These are phyloP conservation scores for Chalciporus piperatus DNA, from an alignment of 768 basidiomycete species.

Conservation along the genomic window DNA sequence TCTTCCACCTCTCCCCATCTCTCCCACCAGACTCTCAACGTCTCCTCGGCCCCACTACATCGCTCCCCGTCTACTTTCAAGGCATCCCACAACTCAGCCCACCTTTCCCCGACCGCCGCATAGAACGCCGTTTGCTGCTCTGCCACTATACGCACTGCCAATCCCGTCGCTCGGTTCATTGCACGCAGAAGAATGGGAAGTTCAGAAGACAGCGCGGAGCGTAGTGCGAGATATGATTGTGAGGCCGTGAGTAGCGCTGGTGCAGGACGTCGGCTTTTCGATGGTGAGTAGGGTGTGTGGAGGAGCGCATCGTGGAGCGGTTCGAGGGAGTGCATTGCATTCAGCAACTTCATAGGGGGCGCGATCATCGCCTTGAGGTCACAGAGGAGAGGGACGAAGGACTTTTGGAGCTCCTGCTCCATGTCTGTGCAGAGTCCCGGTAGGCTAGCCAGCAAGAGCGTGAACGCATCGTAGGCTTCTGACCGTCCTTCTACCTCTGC, in stretches of 20 bases:
- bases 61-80: constrained; percentile 67
- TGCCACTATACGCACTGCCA: constrained; percentile 50
- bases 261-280: constrained; percentile 58
- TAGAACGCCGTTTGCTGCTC: constrained; percentile 61
- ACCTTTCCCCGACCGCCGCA: constrained; percentile 55
- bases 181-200: constrained; percentile 61
- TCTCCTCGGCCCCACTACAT: constrained; percentile 67
- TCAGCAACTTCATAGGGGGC: constrained; percentile 62
- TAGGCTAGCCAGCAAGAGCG: constrained; percentile 55
- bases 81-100: constrained; percentile 86
- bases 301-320: constrained; percentile 70
- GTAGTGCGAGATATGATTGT: constrained; percentile 71
- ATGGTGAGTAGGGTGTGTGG: constrained; percentile 57
- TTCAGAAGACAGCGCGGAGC: constrained; percentile 68
- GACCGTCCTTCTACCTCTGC: constrained; percentile 29
- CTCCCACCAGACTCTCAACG: constrained; percentile 65
- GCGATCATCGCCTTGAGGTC: constrained; percentile 57
- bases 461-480: constrained; percentile 73
- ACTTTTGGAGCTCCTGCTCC: constrained; percentile 50
- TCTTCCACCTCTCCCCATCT: constrained; percentile 68
- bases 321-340: constrained; percentile 70
- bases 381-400: constrained; percentile 56
- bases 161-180: constrained; percentile 57
- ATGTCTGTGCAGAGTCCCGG: constrained; percentile 51
- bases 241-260: constrained; percentile 68